A percentile compares a stretch with the other conserved stretches of the same genome.
phyloP scores from a whole-genome alignment of 306 rosid genomes.

The Cicer bijugum region DNA sequence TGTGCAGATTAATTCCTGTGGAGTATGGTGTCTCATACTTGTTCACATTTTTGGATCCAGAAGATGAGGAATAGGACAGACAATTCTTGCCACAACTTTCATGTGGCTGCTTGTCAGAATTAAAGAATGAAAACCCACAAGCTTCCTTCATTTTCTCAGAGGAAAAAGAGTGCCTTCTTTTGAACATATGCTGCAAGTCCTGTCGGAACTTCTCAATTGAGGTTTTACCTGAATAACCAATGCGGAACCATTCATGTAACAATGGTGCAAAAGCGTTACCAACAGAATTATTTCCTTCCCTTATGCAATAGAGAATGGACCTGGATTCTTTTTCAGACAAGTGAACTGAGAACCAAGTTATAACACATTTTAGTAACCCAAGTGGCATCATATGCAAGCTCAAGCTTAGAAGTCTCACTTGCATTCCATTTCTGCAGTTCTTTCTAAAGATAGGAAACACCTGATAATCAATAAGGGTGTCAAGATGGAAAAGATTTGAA shows the following conservation, averaged over 20 bases:
- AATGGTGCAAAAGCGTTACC: slow-evolving; percentile 67
- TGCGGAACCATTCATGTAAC: slow-evolving; percentile 77
- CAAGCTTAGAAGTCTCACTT: slow-evolving; percentile 69
- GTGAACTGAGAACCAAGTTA: slow-evolving; percentile 84
- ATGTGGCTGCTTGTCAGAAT: slow-evolving; percentile 46
- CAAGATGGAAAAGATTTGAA: slow-evolving; percentile 39
- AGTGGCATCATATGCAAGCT: slow-evolving; percentile 88
- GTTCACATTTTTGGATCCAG: slow-evolving; percentile 48
- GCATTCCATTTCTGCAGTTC: slow-evolving; percentile 62
- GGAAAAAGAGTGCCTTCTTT: slow-evolving; percentile 59
- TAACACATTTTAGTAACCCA: slow-evolving; percentile 76
- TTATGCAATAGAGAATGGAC: slow-evolving; percentile 57
- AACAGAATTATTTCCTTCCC: slow-evolving; percentile 51
- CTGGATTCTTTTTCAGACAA: slow-evolving; percentile 74
- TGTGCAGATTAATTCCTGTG: slow-evolving; percentile 64
- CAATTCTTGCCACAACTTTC: slow-evolving; percentile 50
- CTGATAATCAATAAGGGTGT: slow-evolving; percentile 57
- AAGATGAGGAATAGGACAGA: slow-evolving; percentile 51
- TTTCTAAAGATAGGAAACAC: slow-evolving; percentile 70
- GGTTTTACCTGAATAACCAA: slow-evolving; percentile 80
- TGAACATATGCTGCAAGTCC: slow-evolving; percentile 71
- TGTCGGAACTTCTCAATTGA: slow-evolving; percentile 66
- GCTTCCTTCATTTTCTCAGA: slow-evolving; percentile 57
- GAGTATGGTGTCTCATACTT: slow-evolving; percentile 66
- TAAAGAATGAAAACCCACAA: slow-evolving; percentile 54